These are phyloP conservation scores for Podila minutissima DNA, from an alignment of 192 early-diverging fungal species.

Conservation along the genomic window DNA sequence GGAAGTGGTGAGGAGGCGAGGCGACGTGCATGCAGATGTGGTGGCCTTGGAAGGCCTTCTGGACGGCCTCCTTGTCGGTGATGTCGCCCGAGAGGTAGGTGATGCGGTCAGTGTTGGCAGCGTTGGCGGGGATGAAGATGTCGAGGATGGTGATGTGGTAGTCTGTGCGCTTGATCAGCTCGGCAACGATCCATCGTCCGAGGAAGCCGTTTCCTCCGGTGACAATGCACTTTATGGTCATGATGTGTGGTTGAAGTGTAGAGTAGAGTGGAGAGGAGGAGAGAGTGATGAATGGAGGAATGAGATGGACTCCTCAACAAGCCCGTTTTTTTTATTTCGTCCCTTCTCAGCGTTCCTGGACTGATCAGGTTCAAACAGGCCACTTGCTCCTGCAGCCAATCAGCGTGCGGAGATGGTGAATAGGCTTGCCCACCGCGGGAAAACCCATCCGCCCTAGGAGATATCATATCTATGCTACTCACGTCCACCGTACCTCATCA, in stretches of 20 bases:
- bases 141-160: slow-evolving; percentile 85
- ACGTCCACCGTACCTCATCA: no score
- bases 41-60: slow-evolving; percentile 69
- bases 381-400: slow-evolving; percentile 12
- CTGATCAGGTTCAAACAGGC: slow-evolving; percentile 17
- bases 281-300: slow-evolving; percentile 1
- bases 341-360: neutral
- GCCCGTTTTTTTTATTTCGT: neutral
- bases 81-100: slow-evolving; percentile 61
- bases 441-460: no score
- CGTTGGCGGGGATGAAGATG: slow-evolving; percentile 62
- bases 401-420: neutral
- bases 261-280: slow-evolving; percentile 1
- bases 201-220: slow-evolving; percentile 93
- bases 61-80: slow-evolving; percentile 65
- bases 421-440: no score
- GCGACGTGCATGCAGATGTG: slow-evolving; percentile 89
- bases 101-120: slow-evolving; percentile 52
- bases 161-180: slow-evolving; percentile 70
- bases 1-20: slow-evolving; percentile 81
- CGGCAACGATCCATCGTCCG: slow-evolving; percentile 78
- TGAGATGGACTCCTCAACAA: neutral
- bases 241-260: neutral
- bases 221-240: slow-evolving; percentile 67
- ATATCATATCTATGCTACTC: no score